phyloP scores from a whole-genome alignment of 2,329 filamentous ascomycete species.

The Tympanopsis confertula region DNA sequence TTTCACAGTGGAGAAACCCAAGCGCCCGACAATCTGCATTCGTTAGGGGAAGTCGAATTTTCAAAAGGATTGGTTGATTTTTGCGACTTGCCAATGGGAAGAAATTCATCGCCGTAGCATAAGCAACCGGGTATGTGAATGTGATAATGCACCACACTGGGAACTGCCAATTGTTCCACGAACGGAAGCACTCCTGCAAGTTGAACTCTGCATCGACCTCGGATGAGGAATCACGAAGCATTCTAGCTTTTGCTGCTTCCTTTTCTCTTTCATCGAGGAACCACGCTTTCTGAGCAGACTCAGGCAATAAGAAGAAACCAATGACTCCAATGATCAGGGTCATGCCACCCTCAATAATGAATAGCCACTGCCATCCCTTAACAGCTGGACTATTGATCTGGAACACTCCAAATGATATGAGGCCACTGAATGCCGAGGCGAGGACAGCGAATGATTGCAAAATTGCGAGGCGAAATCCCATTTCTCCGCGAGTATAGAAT shows the following conservation, averaged over 20 bases:
- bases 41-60: neutral
- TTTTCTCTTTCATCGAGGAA: conserved; percentile 33
- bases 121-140: conserved; percentile 34
- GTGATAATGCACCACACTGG: conserved; percentile 29
- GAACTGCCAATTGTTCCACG: conserved; percentile 28
- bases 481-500: conserved; percentile 21
- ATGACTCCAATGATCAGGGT: neutral
- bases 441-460: conserved; percentile 3
- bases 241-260: conserved; percentile 26
- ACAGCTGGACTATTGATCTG: conserved; percentile 3
- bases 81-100: conserved; percentile 21
- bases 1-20: conserved; percentile 29
- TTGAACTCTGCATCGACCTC: conserved; percentile 22
- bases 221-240: conserved; percentile 30
- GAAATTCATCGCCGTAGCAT: conserved; percentile 30
- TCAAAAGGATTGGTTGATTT: neutral
- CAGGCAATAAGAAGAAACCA: conserved; percentile 3
- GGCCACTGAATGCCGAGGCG: conserved; percentile 5
- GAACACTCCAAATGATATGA: conserved; percentile 6
- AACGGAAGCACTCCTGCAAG: conserved; percentile 24
- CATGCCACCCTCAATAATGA: conserved; percentile 5
- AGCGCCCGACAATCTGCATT: conserved; percentile 23
- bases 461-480: neutral
- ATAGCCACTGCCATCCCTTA: conserved; percentile 6
- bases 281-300: conserved; percentile 32